Conservation (phyloP, 805 yeast species). For the Saccharomycopsis olivae region DNA sequence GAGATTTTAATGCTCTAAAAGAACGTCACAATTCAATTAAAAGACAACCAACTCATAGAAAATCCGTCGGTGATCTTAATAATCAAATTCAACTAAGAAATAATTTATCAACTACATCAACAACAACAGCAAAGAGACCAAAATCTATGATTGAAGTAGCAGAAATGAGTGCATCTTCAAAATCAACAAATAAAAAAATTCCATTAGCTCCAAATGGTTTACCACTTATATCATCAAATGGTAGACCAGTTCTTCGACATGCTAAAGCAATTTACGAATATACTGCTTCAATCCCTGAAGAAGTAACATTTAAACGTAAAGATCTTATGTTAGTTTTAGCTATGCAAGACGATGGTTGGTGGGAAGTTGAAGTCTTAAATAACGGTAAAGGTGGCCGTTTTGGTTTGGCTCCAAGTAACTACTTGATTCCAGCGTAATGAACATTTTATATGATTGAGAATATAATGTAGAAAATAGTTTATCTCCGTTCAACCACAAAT, state of each 20-base stretch:
- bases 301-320: conserved; percentile 46
- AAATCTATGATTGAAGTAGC: conserved; percentile 19
- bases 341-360: conserved; percentile 65
- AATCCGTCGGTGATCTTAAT: conserved; percentile 5
- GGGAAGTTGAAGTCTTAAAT: conserved; percentile 52
- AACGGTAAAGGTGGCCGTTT: conserved; percentile 21
- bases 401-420: conserved; percentile 61
- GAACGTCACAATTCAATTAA: conserved; percentile 23
- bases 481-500: conserved; percentile 69
- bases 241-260: conserved; percentile 42
- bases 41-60: conserved; percentile 2
- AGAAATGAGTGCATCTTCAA: conserved; percentile 6
- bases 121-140: conserved; percentile 9
- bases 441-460: neutral
- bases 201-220: conserved; percentile 25
- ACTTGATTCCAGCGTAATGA: conserved; percentile 25
- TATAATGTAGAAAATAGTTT: conserved; percentile 7
- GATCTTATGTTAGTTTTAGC: conserved; percentile 42
- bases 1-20: conserved; percentile 29
- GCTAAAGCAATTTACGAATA: conserved; percentile 48
- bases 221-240: conserved; percentile 41
- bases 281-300: conserved; percentile 50
- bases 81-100: neutral
- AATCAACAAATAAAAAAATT: neutral
- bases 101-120: neutral